These are phyloP conservation scores for Cajanus cajan DNA, from an alignment of 306 rosid genomes.

Conservation along the genomic window DNA sequence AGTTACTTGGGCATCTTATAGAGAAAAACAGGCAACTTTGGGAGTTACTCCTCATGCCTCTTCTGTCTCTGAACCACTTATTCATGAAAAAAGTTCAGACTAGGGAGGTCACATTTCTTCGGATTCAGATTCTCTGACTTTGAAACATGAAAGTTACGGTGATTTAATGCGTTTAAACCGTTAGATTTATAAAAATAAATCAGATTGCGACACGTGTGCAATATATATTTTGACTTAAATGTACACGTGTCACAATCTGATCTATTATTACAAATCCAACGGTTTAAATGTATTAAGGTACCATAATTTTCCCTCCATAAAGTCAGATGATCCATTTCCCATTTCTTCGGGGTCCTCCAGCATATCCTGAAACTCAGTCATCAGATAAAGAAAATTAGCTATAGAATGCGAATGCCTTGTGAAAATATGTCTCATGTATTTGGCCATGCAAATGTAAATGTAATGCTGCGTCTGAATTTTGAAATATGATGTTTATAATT, in stretches of 20 bases:
- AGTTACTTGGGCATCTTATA: constrained; percentile 83
- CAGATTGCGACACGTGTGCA: no score
- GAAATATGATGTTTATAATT: background rate
- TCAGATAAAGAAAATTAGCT: constrained; percentile 44
- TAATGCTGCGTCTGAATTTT: background rate
- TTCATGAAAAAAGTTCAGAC: constrained; percentile 42
- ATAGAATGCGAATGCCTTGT: background rate
- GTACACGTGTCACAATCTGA: no score
- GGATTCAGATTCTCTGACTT: no score
- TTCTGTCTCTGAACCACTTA: constrained; percentile 58
- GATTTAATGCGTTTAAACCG: no score
- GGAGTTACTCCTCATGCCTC: constrained; percentile 36
- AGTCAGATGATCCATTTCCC: no score
- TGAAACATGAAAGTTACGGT: no score
- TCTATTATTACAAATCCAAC: no score
- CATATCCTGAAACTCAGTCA: constrained; percentile 23
- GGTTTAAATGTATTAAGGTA: no score
- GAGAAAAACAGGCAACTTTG: constrained; percentile 49
- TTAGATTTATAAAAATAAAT: no score
- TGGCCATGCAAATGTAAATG: background rate
- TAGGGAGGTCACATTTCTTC: background rate
- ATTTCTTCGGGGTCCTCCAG: constrained; percentile 15
- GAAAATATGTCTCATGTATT: background rate
- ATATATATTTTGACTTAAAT: no score
- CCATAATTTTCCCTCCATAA: no score